Percentiles rank a stretch among this genome's conserved stretches.
phyloP scores from a whole-genome alignment of 805 yeast genomes.

The Pichia exigua region DNA sequence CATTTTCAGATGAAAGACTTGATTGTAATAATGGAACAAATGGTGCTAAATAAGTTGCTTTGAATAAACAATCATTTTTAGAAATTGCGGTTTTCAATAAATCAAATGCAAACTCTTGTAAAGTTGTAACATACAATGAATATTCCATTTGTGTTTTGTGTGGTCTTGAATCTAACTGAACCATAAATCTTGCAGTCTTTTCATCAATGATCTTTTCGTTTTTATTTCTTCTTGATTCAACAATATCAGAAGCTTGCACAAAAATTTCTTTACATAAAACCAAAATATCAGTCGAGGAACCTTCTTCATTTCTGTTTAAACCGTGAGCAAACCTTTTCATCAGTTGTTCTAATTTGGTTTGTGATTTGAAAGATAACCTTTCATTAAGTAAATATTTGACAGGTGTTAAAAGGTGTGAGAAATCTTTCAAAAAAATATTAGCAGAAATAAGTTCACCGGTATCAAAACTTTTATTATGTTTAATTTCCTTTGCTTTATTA shows the following conservation, averaged over 20 bases:
- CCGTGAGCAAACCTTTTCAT: conserved; percentile 75
- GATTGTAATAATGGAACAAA: conserved; percentile 67
- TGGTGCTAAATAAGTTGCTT: conserved; percentile 53
- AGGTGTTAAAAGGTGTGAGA: conserved; percentile 58
- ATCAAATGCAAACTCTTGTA: conserved; percentile 74
- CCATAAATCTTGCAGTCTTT: conserved; percentile 55
- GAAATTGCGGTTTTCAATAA: conserved; percentile 63
- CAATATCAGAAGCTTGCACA: conserved; percentile 37
- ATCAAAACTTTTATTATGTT: conserved; percentile 80
- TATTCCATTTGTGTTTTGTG: conserved; percentile 46
- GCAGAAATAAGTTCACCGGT: conserved; percentile 72
- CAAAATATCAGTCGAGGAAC: conserved; percentile 49
- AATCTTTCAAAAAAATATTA: conserved; percentile 49
- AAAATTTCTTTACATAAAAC: conserved; percentile 69
- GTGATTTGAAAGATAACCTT: conserved; percentile 57
- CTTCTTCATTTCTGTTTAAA: conserved; percentile 58
- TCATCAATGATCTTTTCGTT: conserved; percentile 16
- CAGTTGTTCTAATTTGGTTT: conserved; percentile 70
- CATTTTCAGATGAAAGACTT: conserved; percentile 59
- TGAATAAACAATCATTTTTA: conserved; percentile 51
- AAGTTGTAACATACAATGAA: conserved; percentile 46
- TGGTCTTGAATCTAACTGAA: conserved; percentile 59
- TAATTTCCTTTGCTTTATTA: conserved; percentile 83
- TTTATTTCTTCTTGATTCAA: conserved; percentile 14
- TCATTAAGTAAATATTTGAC: conserved; percentile 56